A percentile compares a stretch with the other conserved stretches of the same genome.
These are phyloP conservation scores for Paraleonurus japonicus DNA, from an alignment of 257 asterid genomes.

Conservation along the genomic window DNA sequence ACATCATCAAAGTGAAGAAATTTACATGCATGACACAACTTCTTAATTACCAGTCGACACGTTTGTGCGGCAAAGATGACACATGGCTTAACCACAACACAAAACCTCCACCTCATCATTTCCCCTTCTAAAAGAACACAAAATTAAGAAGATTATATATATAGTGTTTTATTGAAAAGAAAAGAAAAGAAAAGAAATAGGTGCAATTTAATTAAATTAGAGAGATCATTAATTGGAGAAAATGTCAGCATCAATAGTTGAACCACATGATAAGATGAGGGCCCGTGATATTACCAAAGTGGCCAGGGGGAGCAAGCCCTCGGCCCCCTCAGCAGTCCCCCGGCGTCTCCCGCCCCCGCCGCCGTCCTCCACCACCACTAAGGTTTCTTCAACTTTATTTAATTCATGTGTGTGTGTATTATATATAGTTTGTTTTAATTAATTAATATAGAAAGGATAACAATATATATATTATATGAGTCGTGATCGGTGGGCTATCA, in stretches of 20 bases:
- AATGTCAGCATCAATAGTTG: slow-evolving; percentile 36
- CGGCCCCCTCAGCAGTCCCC: slow-evolving; percentile 39
- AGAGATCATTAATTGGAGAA: too few species aligned
- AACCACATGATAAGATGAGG: slow-evolving; percentile 50
- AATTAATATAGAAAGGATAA: too few species aligned
- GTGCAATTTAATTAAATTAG: too few species aligned
- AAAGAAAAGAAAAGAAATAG: not conserved
- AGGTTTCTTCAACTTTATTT: not conserved
- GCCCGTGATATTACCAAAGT: slow-evolving; percentile 39
- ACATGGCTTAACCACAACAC: slow-evolving; percentile 14
- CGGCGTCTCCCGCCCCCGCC: slow-evolving; percentile 45
- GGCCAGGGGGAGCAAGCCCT: slow-evolving; percentile 52
- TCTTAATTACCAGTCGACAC: slow-evolving; percentile 4
- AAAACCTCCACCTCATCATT: not conserved
- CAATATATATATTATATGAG: too few species aligned
- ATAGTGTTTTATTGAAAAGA: not conserved
- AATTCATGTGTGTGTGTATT: too few species aligned
- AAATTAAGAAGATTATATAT: not conserved
- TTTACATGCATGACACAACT: not conserved
- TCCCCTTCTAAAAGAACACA: not conserved
- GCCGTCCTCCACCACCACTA: slow-evolving; percentile 39
- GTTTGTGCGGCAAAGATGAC: slow-evolving; percentile 12
- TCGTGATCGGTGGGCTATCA: not conserved
- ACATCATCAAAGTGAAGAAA: too few species aligned
- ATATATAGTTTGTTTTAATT: too few species aligned